Percentiles rank a stretch among this genome's conserved stretches.
phyloP scores from a whole-genome alignment of 805 yeast species.

The Sugiyamaella marilandica region DNA sequence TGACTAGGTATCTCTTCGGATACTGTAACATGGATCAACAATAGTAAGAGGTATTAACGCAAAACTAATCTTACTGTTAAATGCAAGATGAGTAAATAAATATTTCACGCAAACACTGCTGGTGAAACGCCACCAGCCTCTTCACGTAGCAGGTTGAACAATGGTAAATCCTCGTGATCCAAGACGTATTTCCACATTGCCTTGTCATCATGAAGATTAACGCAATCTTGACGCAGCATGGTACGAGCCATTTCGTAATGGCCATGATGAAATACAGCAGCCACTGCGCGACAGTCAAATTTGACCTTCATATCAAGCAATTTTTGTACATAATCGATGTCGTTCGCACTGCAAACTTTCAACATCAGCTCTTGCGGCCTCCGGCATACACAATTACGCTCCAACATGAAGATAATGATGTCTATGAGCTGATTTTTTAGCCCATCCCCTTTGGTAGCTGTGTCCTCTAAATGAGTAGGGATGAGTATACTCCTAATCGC shows the following conservation, averaged over 20 bases:
- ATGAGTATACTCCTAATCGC: not conserved
- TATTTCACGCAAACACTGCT: not conserved
- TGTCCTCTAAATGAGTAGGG: not conserved
- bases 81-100: not conserved
- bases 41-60: too few relatives aligned
- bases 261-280: constrained; percentile 17
- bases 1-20: not conserved
- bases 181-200: constrained; percentile 8
- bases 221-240: constrained; percentile 3
- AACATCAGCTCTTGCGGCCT: constrained; percentile 12
- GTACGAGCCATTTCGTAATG: constrained; percentile 11
- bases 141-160: constrained; percentile 2
- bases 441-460: constrained; percentile 20
- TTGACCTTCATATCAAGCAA: constrained; percentile 6
- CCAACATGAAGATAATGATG: not conserved
- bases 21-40: not conserved
- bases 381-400: constrained; percentile 6
- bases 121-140: not conserved
- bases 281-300: constrained; percentile 6
- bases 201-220: not conserved
- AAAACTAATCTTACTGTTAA: not conserved
- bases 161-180: not conserved
- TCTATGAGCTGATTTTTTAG: not conserved
- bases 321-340: not conserved
- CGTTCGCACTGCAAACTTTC: constrained; percentile 1